Conservation (phyloP, 2,329 filamentous ascomycete genomes). For the Beauveria rudraprayagi region DNA sequence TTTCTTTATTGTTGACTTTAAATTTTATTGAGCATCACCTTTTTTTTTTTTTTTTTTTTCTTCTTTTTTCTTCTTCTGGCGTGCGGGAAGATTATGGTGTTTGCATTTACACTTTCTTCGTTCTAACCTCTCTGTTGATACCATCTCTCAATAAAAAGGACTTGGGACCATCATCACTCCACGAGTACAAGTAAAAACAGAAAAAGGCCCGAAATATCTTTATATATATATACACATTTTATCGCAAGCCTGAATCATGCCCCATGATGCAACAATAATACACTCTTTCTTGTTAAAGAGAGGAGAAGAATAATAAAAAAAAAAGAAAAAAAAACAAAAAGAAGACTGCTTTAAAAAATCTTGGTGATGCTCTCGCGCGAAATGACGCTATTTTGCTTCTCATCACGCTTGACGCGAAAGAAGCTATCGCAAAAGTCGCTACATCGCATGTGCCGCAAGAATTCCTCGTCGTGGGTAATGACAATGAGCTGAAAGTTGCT, state of each 20-base stretch:
- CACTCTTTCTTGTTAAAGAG: neutral
- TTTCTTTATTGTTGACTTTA: neutral
- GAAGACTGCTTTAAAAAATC: constrained; percentile 24
- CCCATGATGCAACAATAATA: too few relatives aligned
- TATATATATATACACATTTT: too few relatives aligned
- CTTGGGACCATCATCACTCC: too few relatives aligned
- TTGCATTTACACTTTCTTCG: neutral
- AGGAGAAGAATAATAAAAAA: neutral
- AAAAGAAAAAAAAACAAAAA: neutral
- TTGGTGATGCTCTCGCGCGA: constrained; percentile 56
- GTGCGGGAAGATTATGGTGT: neutral
- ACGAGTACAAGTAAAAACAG: too few relatives aligned
- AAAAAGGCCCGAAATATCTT: too few relatives aligned
- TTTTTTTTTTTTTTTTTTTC: neutral
- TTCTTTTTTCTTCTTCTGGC: neutral
- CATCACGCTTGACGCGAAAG: constrained; percentile 76
- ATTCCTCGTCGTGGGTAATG: constrained; percentile 98
- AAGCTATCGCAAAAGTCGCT: constrained; percentile 90
- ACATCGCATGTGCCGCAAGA: constrained; percentile 86
- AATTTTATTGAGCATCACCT: neutral
- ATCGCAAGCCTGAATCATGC: too few relatives aligned
- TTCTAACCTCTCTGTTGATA: neutral
- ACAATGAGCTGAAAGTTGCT: constrained; percentile 96
- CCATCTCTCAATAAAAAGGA: neutral
- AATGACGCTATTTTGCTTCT: constrained; percentile 82